Evolutionary conservation across 441 rosid genomes (phyloP).

Genomic region (Brassica hybrid): DNA sequence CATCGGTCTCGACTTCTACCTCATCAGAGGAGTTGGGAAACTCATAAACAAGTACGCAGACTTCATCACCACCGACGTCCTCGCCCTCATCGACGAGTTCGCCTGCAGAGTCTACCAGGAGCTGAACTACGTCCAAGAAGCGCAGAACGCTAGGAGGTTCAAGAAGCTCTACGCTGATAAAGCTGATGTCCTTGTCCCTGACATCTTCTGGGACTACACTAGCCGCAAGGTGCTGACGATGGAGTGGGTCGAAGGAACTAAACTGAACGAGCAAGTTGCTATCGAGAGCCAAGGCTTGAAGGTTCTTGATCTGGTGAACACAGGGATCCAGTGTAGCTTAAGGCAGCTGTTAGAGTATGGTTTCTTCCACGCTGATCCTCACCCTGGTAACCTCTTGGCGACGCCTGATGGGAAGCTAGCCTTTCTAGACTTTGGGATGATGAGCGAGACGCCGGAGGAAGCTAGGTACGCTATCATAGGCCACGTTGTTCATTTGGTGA

Average conservation of each 20-base stretch:
- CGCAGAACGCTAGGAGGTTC: slow-evolving; percentile 88
- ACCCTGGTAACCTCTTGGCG: slow-evolving; percentile 96
- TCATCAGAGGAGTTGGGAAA: slow-evolving; percentile 80
- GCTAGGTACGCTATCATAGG: slow-evolving; percentile 95
- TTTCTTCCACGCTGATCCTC: slow-evolving; percentile 97
- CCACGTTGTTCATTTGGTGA: slow-evolving; percentile 96
- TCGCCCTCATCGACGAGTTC: slow-evolving; percentile 85
- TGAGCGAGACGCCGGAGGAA: slow-evolving; percentile 99
- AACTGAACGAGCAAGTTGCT: slow-evolving; percentile 78
- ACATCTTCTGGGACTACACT: slow-evolving; percentile 92
- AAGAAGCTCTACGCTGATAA: slow-evolving; percentile 90
- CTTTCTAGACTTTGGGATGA: slow-evolving; percentile 97
- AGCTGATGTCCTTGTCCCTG: slow-evolving; percentile 87
- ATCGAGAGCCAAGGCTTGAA: slow-evolving; percentile 90
- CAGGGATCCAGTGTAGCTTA: slow-evolving; percentile 93
- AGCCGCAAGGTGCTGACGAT: slow-evolving; percentile 87
- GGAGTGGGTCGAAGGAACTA: slow-evolving; percentile 98
- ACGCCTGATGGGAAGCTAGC: slow-evolving; percentile 98
- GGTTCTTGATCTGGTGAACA: slow-evolving; percentile 86
- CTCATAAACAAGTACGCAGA: slow-evolving; percentile 74
- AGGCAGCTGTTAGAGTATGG: slow-evolving; percentile 95
- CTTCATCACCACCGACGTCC: slow-evolving; percentile 71
- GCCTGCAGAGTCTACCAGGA: slow-evolving; percentile 87
- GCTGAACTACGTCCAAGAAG: slow-evolving; percentile 96
- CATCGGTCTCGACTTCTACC: slow-evolving; percentile 86